phyloP scores from a whole-genome alignment of 1,139 yeast genomes.

The Kodamaea plutei region DNA sequence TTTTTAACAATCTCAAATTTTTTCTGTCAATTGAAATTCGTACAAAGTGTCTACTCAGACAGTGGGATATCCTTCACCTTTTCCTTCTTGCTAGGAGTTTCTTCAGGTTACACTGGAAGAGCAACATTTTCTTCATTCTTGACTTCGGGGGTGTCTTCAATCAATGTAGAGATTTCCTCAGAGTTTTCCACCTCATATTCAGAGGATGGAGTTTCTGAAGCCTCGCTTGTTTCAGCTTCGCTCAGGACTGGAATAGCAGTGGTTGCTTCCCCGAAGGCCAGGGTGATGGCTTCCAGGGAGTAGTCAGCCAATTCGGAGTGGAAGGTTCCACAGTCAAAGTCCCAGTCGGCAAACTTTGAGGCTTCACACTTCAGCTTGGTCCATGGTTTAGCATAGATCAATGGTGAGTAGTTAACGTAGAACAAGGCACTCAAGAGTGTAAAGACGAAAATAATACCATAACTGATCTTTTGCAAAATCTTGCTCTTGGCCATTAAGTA shows the following conservation, averaged over 20 bases:
- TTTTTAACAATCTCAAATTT: slow-evolving; percentile 1
- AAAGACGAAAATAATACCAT: slow-evolving; percentile 44
- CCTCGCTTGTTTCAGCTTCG: slow-evolving; percentile 20
- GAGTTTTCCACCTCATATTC: slow-evolving; percentile 2
- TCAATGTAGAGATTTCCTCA: slow-evolving; percentile 3
- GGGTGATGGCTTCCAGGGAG: slow-evolving; percentile 5
- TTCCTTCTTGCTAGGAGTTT: slow-evolving; percentile 10
- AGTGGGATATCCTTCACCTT: slow-evolving; percentile 9
- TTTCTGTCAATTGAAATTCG: slow-evolving; percentile 2
- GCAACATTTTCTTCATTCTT: slow-evolving; percentile 13
- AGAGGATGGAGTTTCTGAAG: slow-evolving; percentile 22
- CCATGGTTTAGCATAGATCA: slow-evolving; percentile 83
- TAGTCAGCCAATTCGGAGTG: slow-evolving; percentile 30
- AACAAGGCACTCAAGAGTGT: slow-evolving; percentile 50
- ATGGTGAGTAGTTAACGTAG: slow-evolving; percentile 63
- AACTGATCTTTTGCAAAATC: slow-evolving; percentile 34
- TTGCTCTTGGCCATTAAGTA: slow-evolving; percentile 38
- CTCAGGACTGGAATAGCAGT: slow-evolving; percentile 11
- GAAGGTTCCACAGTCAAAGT: slow-evolving; percentile 72
- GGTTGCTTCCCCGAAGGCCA: slow-evolving; percentile 2
- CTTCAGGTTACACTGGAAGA: slow-evolving; percentile 24
- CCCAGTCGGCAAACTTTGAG: slow-evolving; percentile 71
- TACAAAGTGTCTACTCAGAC: slow-evolving; percentile 4
- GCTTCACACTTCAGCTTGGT: slow-evolving; percentile 61
- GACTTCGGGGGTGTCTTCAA: neutral